Conservation (phyloP, 116 monocot species). For the Phalaenopsis hybrid region DNA sequence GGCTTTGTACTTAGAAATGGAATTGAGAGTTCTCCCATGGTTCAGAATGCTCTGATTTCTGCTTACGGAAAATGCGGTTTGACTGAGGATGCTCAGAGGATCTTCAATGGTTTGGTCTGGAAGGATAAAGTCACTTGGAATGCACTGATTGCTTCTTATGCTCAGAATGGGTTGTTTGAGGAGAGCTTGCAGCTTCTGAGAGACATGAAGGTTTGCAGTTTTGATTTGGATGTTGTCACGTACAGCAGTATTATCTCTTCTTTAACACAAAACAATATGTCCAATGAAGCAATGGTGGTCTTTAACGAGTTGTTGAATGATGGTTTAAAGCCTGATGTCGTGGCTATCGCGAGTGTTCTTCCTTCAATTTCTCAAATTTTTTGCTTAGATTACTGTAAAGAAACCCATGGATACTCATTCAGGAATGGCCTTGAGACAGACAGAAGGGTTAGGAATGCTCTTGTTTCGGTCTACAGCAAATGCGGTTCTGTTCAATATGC, state of each 20-base stretch:
- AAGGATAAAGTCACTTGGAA: constrained; percentile 54
- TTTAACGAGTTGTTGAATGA: constrained; percentile 31
- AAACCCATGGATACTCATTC: constrained; percentile 42
- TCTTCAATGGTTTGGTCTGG: constrained; percentile 20
- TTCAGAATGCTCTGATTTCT: constrained; percentile 39
- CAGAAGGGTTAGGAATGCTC: constrained; percentile 48
- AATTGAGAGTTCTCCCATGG: neutral
- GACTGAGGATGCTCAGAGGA: constrained; percentile 14
- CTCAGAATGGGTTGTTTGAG: constrained; percentile 35
- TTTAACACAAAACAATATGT: constrained; percentile 27
- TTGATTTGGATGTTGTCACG: constrained; percentile 41
- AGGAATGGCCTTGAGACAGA: constrained; percentile 28
- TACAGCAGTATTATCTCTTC: constrained; percentile 67
- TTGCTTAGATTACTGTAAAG: constrained; percentile 24
- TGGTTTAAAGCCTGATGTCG: constrained; percentile 38
- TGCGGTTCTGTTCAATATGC: constrained; percentile 23
- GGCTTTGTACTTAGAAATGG: constrained; percentile 34
- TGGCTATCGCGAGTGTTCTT: constrained; percentile 45
- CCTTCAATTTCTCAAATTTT: constrained; percentile 31
- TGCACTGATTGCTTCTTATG: constrained; percentile 45
- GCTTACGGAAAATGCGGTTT: constrained; percentile 45
- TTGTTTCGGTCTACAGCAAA: constrained; percentile 46
- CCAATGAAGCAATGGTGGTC: constrained; percentile 25
- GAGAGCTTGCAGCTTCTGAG: constrained; percentile 42
- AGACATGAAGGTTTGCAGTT: constrained; percentile 34